A percentile compares a stretch with the other conserved stretches of the same genome.
Conservation (phyloP, 2,329 filamentous ascomycete species). For the Colletotrichum sp. region DNA sequence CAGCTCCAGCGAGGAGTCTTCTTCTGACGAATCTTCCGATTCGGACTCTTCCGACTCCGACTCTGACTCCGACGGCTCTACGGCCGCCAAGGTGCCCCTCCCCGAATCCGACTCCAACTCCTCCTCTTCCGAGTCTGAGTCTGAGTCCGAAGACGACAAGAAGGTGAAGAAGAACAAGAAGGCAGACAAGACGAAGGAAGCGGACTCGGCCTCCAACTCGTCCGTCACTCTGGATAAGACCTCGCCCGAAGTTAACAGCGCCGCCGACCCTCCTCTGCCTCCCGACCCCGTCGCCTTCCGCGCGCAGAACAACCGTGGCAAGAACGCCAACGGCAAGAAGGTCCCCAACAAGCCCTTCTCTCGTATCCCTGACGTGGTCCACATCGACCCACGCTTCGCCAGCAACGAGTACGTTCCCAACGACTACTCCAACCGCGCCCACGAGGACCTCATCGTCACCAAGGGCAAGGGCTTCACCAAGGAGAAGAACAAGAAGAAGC, state of each 20-base stretch:
- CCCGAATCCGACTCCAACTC: constrained; percentile 43
- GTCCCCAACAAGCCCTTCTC: constrained; percentile 73
- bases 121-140: constrained; percentile 41
- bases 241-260: constrained; percentile 52
- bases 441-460: constrained; percentile 87
- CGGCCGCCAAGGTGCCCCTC: background rate
- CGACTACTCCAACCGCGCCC: constrained; percentile 87
- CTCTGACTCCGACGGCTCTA: constrained; percentile 28
- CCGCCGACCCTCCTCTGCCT: constrained; percentile 54
- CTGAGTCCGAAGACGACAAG: constrained; percentile 30
- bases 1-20: constrained; percentile 30
- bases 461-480: constrained; percentile 98
- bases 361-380: constrained; percentile 73
- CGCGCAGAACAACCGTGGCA: constrained; percentile 39
- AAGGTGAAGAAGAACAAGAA: constrained; percentile 23
- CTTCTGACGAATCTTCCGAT: constrained; percentile 30
- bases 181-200: background rate
- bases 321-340: constrained; percentile 52
- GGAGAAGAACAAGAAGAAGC: constrained; percentile 99
- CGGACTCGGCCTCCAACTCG: constrained; percentile 38
- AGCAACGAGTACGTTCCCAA: constrained; percentile 86
- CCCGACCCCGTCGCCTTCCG: constrained; percentile 49
- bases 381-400: constrained; percentile 71
- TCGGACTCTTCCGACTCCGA: constrained; percentile 35
- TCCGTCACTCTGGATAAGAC: constrained; percentile 58